Evolutionary conservation across 495 filamentous ascomycete genomes (phyloP), one percentile per base, ranked within the genome.

Genomic region (Lasiosphaeria ovina): DNA sequence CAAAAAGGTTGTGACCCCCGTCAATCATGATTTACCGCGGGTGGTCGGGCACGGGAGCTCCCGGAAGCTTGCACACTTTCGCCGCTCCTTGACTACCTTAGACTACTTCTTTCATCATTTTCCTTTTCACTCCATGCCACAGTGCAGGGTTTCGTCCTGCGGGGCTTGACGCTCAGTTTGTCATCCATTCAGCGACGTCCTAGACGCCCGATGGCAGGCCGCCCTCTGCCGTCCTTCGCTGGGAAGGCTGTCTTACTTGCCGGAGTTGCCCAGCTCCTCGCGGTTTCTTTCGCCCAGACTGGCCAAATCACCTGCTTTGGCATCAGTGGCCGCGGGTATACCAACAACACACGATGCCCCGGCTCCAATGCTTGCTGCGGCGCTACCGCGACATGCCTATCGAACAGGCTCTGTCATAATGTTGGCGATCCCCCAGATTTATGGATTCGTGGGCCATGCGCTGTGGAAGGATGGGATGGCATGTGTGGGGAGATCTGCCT

Each of bases 401-500:
- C 66, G 3, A 66, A 69, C 36, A 64, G 63, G 14, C 61, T 69
- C 34, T 69, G 66, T 36, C 55, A 61, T 31, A 59, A 63, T 38
- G 36, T 44, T 24, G 59, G 50, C 12, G 66, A 69, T 24, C 17
- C 42, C 8, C 40, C 45, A n/a, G 51, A 59, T 16, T n/a, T 63
- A 12, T 65, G 36, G 16, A 63, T 72, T 3, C 65, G 69, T 3
- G 67, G 65, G 16, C 62, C 67, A 3, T 72, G 69, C 35, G 54
- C 55, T 0, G 60, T 64, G 33, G 51, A 55, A 35, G 60, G 55
- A 11, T 70, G 60, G 62, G 63, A 65, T 38, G 34, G 35, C 6
- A 62, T 36, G 8, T 72, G 69, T 59, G 65, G 59, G 10, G 65
- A 72, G 57, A 68, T 72, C 24, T 72, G 69, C 50, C 58, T 64